Evolutionary conservation across 2,329 filamentous ascomycete species (phyloP).

Genomic region (Cordyceps fumosorosea): DNA sequence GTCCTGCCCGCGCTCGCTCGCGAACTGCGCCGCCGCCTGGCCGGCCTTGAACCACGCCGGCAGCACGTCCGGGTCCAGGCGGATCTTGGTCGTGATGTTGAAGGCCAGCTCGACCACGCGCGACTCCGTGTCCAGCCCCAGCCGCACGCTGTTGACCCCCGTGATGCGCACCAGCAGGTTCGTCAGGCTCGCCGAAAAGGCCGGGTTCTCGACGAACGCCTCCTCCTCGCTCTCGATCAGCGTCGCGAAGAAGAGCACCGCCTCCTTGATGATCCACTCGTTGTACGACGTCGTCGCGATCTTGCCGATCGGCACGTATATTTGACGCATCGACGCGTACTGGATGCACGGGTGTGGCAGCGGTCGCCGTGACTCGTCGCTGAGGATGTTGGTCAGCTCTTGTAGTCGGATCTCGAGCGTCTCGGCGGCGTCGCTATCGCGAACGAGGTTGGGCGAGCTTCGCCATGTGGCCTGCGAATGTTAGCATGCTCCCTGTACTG

Average conservation of each 20-base stretch:
- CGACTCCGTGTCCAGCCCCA: conserved; percentile 75
- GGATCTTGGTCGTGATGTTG: conserved; percentile 93
- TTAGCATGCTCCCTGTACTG: not conserved
- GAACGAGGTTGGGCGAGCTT: conserved; percentile 52
- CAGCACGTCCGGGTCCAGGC: conserved; percentile 78
- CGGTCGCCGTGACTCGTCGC: conserved; percentile 82
- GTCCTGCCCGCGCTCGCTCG: conserved; percentile 37
- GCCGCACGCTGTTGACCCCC: conserved; percentile 63
- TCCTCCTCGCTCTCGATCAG: conserved; percentile 96
- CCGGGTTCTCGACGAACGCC: conserved; percentile 79
- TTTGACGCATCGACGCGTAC: conserved; percentile 78
- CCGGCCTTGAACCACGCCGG: conserved; percentile 82
- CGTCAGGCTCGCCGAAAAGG: conserved; percentile 82
- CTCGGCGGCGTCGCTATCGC: conserved; percentile 56
- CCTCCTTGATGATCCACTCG: conserved; percentile 77
- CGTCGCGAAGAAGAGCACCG: conserved; percentile 80
- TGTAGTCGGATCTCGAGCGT: conserved; percentile 56
- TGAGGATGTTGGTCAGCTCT: conserved; percentile 65
- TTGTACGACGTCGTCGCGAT: conserved; percentile 81
- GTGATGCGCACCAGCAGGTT: conserved; percentile 77
- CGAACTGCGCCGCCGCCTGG: conserved; percentile 22
- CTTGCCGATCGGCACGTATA: conserved; percentile 84
- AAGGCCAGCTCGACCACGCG: conserved; percentile 90
- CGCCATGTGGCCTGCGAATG: conserved; percentile 48
- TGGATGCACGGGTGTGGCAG: conserved; percentile 86